These are phyloP conservation scores for Podosphaera xanthii DNA, from an alignment of 2,329 filamentous ascomycete genomes.

Conservation along the genomic window DNA sequence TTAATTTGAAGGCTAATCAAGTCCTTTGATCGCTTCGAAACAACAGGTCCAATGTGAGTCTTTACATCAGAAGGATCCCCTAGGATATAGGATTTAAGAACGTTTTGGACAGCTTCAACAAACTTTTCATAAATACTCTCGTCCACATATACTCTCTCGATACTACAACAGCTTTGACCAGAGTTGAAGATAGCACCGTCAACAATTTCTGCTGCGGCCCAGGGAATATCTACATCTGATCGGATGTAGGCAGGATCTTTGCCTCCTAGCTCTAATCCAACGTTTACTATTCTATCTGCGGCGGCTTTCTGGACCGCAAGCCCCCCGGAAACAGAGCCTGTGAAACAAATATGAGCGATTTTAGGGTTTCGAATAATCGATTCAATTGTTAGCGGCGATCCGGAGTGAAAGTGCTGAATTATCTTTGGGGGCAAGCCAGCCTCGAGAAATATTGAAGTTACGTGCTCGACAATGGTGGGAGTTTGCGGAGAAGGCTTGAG, in stretches of 20 bases:
- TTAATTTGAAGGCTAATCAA: conserved; percentile 57
- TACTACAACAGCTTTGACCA: conserved; percentile 87
- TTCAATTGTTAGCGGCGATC: conserved; percentile 55
- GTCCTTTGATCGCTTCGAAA: conserved; percentile 58
- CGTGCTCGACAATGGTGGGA: conserved; percentile 71
- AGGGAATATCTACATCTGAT: conserved; percentile 63
- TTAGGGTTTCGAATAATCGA: conserved; percentile 53
- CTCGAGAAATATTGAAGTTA: conserved; percentile 51
- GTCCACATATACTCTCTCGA: conserved; percentile 82
- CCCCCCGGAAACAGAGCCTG: conserved; percentile 73
- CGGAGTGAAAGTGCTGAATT: conserved; percentile 80
- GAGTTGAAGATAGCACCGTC: conserved; percentile 96
- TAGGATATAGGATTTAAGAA: conserved; percentile 60
- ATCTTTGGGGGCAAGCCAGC: conserved; percentile 68
- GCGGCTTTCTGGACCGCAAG: conserved; percentile 70
- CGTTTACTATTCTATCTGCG: conserved; percentile 59
- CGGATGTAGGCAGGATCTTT: conserved; percentile 88
- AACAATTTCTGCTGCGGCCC: conserved; percentile 86
- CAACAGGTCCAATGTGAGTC: conserved; percentile 71
- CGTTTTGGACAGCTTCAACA: conserved; percentile 53
- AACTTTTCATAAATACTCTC: conserved; percentile 68
- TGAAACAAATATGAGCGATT: conserved; percentile 73
- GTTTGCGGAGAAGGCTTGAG: conserved; percentile 91
- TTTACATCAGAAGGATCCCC: conserved; percentile 65
- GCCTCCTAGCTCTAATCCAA: conserved; percentile 78